Conservation (phyloP, 2,329 filamentous ascomycete species). For the Cordyceps farinosa region DNA sequence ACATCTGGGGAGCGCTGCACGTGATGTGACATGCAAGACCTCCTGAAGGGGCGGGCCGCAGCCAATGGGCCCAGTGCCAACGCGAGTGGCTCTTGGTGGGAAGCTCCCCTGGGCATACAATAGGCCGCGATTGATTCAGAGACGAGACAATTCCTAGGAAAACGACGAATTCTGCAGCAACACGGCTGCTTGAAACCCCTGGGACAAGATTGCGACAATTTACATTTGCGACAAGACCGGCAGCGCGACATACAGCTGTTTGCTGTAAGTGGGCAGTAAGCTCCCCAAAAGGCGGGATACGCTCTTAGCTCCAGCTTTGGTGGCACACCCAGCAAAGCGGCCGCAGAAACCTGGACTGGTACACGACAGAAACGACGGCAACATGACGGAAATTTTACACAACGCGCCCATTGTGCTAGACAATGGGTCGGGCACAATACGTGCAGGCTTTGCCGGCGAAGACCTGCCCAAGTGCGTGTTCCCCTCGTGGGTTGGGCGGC, state of each 20-base stretch:
- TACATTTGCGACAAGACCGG: not conserved
- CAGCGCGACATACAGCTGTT: not conserved
- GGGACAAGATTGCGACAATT: not conserved
- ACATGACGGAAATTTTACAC: slow-evolving; percentile 67
- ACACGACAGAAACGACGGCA: slow-evolving; percentile 17
- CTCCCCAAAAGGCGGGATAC: slow-evolving; percentile 1
- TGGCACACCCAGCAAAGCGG: not conserved
- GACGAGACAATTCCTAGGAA: slow-evolving; percentile 5
- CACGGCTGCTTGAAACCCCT: not conserved
- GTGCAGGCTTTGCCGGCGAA: slow-evolving; percentile 93
- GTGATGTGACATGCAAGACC: slow-evolving; percentile 29
- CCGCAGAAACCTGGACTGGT: not conserved
- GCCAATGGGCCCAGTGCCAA: slow-evolving; percentile 24
- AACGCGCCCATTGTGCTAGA: slow-evolving; percentile 98
- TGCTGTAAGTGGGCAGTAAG: slow-evolving; percentile 14
- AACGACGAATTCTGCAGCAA: not conserved
- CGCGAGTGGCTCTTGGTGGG: slow-evolving; percentile 19
- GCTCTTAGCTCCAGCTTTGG: slow-evolving; percentile 7
- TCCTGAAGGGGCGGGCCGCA: slow-evolving; percentile 23
- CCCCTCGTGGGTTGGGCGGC: slow-evolving; percentile 92
- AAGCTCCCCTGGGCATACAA: slow-evolving; percentile 15
- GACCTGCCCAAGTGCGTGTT: slow-evolving; percentile 96
- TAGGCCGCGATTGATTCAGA: slow-evolving; percentile 13
- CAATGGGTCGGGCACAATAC: slow-evolving; percentile 96
- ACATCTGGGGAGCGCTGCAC: slow-evolving; percentile 23